Percentiles rank a stretch among this genome's conserved stretches.
Evolutionary conservation across 257 asterid genomes (phyloP).

Genomic region (Sherardia arvensis): DNA sequence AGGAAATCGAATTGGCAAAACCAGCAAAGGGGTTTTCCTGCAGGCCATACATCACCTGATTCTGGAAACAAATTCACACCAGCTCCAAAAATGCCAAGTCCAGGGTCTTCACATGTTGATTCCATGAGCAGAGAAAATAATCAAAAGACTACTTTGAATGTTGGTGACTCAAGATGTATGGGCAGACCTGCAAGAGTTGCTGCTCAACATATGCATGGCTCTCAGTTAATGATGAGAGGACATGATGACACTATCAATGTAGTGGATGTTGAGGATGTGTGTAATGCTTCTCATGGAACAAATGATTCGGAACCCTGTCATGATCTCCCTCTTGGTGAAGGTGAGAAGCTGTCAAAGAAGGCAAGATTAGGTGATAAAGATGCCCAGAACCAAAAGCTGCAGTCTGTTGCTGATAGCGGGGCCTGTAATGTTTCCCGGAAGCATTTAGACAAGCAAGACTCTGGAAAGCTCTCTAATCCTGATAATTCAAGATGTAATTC

Average conservation of each 20-base stretch:
- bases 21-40: slow-evolving; percentile 12
- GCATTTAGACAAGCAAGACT: slow-evolving; percentile 13
- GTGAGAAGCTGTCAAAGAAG: slow-evolving; percentile 29
- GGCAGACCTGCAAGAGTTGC: slow-evolving; percentile 10
- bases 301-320: slow-evolving; percentile 5
- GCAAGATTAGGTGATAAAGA: slow-evolving; percentile 26
- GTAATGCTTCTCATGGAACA: slow-evolving; percentile 1
- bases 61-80: slow-evolving; percentile 11
- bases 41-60: slow-evolving; percentile 10
- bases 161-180: slow-evolving; percentile 12
- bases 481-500: slow-evolving; percentile 5
- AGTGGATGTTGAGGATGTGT: neutral
- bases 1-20: slow-evolving; percentile 7
- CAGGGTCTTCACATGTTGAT: slow-evolving; percentile 4
- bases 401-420: slow-evolving; percentile 12
- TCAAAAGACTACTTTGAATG: slow-evolving; percentile 6
- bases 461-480: slow-evolving; percentile 5
- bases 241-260: slow-evolving; percentile 12
- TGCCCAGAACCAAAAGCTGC: slow-evolving; percentile 10
- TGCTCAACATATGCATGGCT: slow-evolving; percentile 10
- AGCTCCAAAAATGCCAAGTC: slow-evolving; percentile 7
- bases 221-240: slow-evolving; percentile 23
- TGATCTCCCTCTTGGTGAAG: slow-evolving; percentile 12
- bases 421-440: slow-evolving; percentile 15
- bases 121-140: slow-evolving; percentile 3